Base-by-base conservation (phyloP, 2,329 filamentous ascomycete genomes). In the Orbilia brochopaga region DNA sequence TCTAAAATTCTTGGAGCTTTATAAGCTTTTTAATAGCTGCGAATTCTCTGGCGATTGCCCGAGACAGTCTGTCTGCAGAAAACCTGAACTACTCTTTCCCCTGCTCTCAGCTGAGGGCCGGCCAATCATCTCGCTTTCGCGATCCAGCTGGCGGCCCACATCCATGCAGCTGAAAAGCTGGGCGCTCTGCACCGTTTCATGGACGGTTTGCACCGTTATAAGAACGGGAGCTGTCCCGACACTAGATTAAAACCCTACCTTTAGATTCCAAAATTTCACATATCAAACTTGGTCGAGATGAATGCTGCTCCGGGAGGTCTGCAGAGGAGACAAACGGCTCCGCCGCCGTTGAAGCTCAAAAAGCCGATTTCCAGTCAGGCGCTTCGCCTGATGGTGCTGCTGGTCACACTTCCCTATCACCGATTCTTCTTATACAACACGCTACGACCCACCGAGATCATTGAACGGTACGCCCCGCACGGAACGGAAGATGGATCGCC, bases 381-480 rank as follows among this genome's bases (percentile, higher is more conserved):
- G 15, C 30, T 63, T 7, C 59, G 59, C 32, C 27, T 63, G 23
- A 13, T 63, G 8, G 59, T 63, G 1, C 42, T 63, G 30, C 40
- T 63, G 15, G 40, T 56, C 37, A 63, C 51, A n/a, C 51, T 63
- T 2, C 59, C 59, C 0, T 63, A 63, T 27, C 59, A 63, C 17
- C 59, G 59, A 13, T 63, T 63, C 46, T 63, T 63, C 42, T 24
- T 63, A 13, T 63, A 63, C 42, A 63, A 63, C 40, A 63, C 37
- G 13, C 59, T 63, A 15, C 30, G 27, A 50, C 59, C 59, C 5
- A 37, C 24, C 24, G 59, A 63, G 19, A 50, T 63, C 23, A 56
- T 63, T 15, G 59, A 55, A 19, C 44, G 48, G 19, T 63, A 48
- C 40, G 59, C 59, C 11, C 59, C 59, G 1, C 46, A 63, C 51